Base-by-base conservation (phyloP, 2,329 filamentous ascomycete species). In the Fusarium ramigenum region DNA sequence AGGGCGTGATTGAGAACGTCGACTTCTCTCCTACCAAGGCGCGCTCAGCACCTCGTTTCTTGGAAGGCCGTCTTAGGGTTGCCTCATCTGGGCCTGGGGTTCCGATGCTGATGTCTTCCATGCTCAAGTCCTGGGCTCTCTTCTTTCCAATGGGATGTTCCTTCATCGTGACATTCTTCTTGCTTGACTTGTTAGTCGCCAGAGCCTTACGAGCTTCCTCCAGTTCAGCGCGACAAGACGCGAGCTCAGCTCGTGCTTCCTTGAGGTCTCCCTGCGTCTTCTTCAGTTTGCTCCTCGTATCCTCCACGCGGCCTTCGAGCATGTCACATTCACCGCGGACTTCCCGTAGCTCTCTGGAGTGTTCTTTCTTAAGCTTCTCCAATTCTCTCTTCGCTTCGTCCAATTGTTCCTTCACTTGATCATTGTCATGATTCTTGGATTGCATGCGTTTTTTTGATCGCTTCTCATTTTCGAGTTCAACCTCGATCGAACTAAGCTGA, bases 1-100 rank as follows among this genome's bases (percentile, higher is more conserved):
- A 98, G 0, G 96, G 96, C 1, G 96, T 98, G 72, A 98, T 94
- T 8, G 95, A 97, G 82, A 98, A 98, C 6, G 89, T 91, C 1
- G 95, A 98, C 82, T 97, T 98, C 79, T 97, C 94, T 36, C 93
- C 94, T 9, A 93, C 85, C 18, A 78, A 61, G 4, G 82, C 75
- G 62, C 90, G 83, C 3, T 90, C 88, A 34, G 85, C 81, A 53
- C 85, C 87, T 62, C 86, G 84, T 79, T 90, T 91, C 81, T 91
- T 93, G 67, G 83, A 76, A 39, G 80, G 80, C 46, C 84, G 84
- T 72, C 84, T 85, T 62, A 79, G 75, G 58, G 82, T 79, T 66
- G 83, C 69, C 54, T 85, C 79, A 74, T 84, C 59, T 79, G 86
- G 36, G 75, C 88, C 78, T 78, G 85, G 81, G 9, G 88, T 85